Conservation (phyloP, 495 filamentous ascomycete species). For the Xylaria acuta region DNA sequence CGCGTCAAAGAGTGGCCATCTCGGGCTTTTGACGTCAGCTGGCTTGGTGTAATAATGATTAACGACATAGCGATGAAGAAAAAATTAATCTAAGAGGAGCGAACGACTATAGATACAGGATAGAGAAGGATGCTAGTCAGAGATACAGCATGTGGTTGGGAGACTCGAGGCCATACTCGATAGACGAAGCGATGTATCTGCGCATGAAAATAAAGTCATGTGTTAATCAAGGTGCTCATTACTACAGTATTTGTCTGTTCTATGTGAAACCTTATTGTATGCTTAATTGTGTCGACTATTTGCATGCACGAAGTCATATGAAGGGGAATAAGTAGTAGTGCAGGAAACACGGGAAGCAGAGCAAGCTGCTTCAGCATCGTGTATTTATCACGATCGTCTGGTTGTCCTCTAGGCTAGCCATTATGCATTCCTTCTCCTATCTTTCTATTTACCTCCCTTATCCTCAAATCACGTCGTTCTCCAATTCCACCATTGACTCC, state of each 20-base stretch:
- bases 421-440: background rate
- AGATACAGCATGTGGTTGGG: background rate
- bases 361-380: constrained; percentile 3
- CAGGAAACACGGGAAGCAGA: background rate
- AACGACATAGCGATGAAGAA: constrained; percentile 15
- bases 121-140: background rate
- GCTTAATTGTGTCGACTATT: background rate
- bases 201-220: background rate
- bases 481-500: background rate
- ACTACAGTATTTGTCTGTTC: background rate
- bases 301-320: background rate
- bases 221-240: too few relatives aligned
- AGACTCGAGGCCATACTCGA: background rate
- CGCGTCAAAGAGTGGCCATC: background rate
- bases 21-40: background rate
- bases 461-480: background rate
- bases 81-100: background rate
- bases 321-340: background rate
- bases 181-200: constrained; percentile 2
- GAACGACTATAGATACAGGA: background rate
- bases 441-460: background rate
- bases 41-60: constrained; percentile 1
- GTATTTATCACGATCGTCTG: background rate
- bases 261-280: background rate
- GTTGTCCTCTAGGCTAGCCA: background rate